Evolutionary conservation across 495 filamentous ascomycete species (phyloP), one percentile per base, ranked within the genome.

Genomic region (Annulohypoxylon nitens): DNA sequence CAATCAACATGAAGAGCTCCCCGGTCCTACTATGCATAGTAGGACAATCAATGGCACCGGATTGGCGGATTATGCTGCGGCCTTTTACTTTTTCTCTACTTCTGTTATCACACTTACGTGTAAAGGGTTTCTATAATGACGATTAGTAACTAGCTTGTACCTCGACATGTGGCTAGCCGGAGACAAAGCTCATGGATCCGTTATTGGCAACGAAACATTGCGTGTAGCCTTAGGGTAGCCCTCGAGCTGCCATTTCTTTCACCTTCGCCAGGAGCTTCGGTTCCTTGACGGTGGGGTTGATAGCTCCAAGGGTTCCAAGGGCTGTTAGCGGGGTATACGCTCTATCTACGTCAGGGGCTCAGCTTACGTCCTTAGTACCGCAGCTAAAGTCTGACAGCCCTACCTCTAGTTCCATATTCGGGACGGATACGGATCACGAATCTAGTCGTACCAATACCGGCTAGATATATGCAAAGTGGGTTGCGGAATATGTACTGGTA

Each of bases 291-390:
- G 71, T 41, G 71, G 71, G 71, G 71, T 70, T 45, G 58, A 71
- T 53, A 70, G 63, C 63, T 70, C 39, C 59, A 74, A 65, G 41
- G 65, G 25, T 23, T 23, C 65, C 50, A 14, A 41, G 39, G 39
- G 39, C 37, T 45, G 50, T 64, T 70, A 63, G 72, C 53, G 72
- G 67, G 67, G 67, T 70, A 69, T 65, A 53, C 30, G 34, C 18
- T 64, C 30, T 18, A 30, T 16, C 50, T 75, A 75, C 71, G 67
- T 74, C 71, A 70, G 64, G 67, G 59, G 43, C 45, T 62, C 43
- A 63, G 66, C 61, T 62, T 68, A 60, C 41, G 45, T 20, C n/a
- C 43, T 47, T 67, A 59, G 66, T 30, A 61, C 50, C 4, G 33
- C 39, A 63, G 67, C 61, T 48, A 12, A 54, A 33, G 16, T 61